Evolutionary conservation across 164 flowering plant species (phyloP).

Genomic region (Stephania cephalantha): DNA sequence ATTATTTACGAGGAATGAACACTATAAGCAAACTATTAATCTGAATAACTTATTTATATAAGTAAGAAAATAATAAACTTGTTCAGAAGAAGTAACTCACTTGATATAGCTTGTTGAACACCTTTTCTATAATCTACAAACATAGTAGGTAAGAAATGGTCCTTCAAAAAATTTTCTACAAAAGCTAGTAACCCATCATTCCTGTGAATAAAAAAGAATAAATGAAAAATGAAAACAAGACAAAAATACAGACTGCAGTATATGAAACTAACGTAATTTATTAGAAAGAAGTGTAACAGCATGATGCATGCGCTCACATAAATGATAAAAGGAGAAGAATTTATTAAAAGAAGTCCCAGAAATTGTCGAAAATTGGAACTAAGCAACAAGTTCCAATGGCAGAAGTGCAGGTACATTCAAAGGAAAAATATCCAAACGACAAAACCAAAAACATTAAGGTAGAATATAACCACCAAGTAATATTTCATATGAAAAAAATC

Average conservation of each 20-base stretch:
- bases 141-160: conserved; percentile 92
- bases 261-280: conserved; percentile 3
- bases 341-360: background rate
- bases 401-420: background rate
- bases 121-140: conserved; percentile 95
- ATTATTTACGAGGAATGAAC: background rate
- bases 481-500: background rate
- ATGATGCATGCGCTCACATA: background rate
- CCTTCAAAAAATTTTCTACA: conserved; percentile 96
- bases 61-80: background rate
- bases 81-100: conserved; percentile 38
- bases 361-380: background rate
- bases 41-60: background rate
- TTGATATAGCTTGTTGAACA: conserved; percentile 98
- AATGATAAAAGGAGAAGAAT: background rate
- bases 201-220: conserved; percentile 37
- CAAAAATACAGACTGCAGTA: background rate
- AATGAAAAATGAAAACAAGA: background rate
- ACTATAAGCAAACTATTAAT: background rate
- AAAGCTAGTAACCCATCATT: conserved; percentile 93
- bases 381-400: background rate
- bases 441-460: background rate
- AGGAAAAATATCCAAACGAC: background rate
- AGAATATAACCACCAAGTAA: background rate
- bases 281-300: conserved; percentile 1